Evolutionary conservation across 768 basidiomycete species (phyloP), one percentile per base, ranked within the genome.

Genomic region (Tricholoma saponaceum): DNA sequence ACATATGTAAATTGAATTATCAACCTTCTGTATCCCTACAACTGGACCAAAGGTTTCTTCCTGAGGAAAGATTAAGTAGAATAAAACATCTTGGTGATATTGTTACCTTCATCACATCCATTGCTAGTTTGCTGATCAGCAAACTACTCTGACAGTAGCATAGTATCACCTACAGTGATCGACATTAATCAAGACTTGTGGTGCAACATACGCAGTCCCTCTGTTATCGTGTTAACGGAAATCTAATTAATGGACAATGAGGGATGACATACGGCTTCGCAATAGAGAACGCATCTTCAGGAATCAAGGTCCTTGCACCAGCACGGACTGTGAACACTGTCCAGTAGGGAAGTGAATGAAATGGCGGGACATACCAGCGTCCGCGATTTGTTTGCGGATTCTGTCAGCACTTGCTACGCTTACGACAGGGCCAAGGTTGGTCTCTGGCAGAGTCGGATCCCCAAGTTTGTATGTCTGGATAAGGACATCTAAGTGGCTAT

Each of bases 11-110:
- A 46, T 33, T n/a, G 22, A 47, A 14, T 5, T 25, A 44, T 23
- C 13, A 3, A 92, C 95, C 79, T 94, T 95, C 73, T 92, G 89
- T 59, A 99, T 94, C 10, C 95, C 95, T 26, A 98, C 78, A 5
- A 97, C 81, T 0, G 97, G 97, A 0, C 97, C 97, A 61, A 98
- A 98, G 0, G 92, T 92, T 72, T 95, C 91, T 71, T 89, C 86
- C 86, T 90, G 59, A 9, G 54, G 20, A 54, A 6, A 51, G 23
- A 12, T 55, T 2, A 7, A 56, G 13, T 28, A 6, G 28, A n/a
- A 22, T 26, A 10, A 25, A 22, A 41, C 18, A 16, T 13, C 26
- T 46, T 20, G 5, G 16, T 28, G 12, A 25, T 12, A 56, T 10
- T 20, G 37, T 55, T 62, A 87, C 95, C 78, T 73, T 92, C 95